A percentile compares a stretch with the other conserved stretches of the same genome.
Conservation (phyloP, 352 stramenopile genomes). For the Discostella stelligera region DNA sequence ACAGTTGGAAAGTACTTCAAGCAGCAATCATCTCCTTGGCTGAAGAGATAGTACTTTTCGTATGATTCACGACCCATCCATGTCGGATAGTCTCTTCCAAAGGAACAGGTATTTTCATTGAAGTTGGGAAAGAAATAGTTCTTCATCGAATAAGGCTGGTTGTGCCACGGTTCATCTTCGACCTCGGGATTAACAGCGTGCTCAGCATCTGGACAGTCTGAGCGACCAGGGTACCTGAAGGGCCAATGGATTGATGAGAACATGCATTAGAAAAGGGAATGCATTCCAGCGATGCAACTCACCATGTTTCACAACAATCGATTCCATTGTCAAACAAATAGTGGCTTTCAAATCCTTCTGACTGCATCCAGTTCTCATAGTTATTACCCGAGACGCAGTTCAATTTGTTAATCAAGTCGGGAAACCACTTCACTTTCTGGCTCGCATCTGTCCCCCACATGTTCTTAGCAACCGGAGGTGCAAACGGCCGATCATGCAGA, state of each 20-base stretch:
- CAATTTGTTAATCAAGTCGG: constrained; percentile 29
- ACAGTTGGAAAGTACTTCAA: constrained; percentile 26
- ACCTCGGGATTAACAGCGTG: background rate
- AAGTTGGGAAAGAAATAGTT: constrained; percentile 44
- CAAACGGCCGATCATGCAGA: constrained; percentile 15
- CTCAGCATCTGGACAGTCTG: constrained; percentile 16
- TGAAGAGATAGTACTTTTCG: constrained; percentile 35
- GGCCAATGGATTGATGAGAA: background rate
- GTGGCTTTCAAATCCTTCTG: constrained; percentile 22
- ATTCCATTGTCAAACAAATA: constrained; percentile 24
- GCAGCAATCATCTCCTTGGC: constrained; percentile 29
- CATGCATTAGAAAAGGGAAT: background rate
- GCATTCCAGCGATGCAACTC: background rate
- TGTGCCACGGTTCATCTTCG: constrained; percentile 19
- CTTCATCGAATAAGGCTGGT: constrained; percentile 5
- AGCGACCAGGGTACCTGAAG: constrained; percentile 17
- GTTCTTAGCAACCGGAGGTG: constrained; percentile 3
- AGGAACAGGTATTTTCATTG: constrained; percentile 9
- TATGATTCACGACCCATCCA: constrained; percentile 35
- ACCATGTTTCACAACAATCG: constrained; percentile 36
- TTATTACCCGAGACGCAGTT: constrained; percentile 34
- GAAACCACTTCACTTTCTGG: constrained; percentile 5
- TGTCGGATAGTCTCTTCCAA: constrained; percentile 43
- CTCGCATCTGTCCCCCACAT: constrained; percentile 6
- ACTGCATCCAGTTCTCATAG: constrained; percentile 40